Evolutionary conservation across 1,284 basidiomycete species (phyloP).

Genomic region (Ceraceosorus guamensis): DNA sequence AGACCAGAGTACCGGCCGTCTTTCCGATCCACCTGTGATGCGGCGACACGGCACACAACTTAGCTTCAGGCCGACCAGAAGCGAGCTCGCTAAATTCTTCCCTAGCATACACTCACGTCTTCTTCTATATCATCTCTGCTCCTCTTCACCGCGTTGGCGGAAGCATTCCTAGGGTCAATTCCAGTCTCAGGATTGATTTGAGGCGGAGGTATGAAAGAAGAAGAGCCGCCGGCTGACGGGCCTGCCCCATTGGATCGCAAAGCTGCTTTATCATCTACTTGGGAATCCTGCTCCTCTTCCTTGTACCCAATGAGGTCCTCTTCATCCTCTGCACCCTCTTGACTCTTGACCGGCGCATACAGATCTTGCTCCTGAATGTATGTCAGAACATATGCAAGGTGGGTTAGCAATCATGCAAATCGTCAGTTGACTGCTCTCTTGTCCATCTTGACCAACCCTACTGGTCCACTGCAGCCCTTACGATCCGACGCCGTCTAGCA

Average conservation of each 20-base stretch:
- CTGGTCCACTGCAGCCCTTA: not conserved
- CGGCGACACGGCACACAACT: too few species aligned
- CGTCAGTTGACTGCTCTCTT: not conserved
- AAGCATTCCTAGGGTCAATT: not conserved
- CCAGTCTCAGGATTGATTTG: not conserved
- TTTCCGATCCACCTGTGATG: too few species aligned
- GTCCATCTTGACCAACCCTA: not conserved
- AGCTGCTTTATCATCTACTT: too few species aligned
- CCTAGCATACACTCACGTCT: too few species aligned
- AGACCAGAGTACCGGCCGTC: too few species aligned
- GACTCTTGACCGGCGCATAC: constrained; percentile 11
- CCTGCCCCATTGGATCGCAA: too few species aligned
- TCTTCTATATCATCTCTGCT: too few species aligned
- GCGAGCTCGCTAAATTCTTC: too few species aligned
- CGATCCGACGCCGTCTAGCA: not conserved
- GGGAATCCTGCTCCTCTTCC: not conserved
- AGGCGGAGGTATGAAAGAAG: not conserved
- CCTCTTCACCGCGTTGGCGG: too few species aligned
- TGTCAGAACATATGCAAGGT: not conserved
- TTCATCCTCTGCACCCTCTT: constrained; percentile 1
- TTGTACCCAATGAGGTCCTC: not conserved
- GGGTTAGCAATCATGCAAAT: not conserved
- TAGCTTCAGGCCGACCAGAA: too few species aligned
- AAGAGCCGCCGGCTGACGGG: too few species aligned
- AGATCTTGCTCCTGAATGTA: not conserved